These are phyloP conservation scores for Nannizzia gypsea DNA, from an alignment of 2,329 filamentous ascomycete species.

Conservation along the genomic window DNA sequence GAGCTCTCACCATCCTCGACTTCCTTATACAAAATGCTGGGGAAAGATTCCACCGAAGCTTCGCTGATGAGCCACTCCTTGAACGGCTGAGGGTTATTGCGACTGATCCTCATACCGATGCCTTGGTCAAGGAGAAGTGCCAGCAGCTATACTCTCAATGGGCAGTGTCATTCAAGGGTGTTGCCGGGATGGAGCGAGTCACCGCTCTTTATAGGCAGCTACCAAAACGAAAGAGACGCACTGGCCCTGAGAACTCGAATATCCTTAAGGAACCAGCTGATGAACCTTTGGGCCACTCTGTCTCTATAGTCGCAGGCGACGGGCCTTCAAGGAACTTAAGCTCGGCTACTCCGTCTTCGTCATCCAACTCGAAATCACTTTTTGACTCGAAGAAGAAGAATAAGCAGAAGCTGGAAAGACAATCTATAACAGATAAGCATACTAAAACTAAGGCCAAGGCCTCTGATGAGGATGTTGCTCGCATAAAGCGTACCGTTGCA, in stretches of 20 bases:
- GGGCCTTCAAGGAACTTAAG: constrained; percentile 28
- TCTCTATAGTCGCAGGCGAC: constrained; percentile 29
- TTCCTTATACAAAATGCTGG: constrained; percentile 92
- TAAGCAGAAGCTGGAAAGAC: constrained; percentile 43
- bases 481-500: constrained; percentile 75
- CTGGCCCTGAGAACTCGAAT: constrained; percentile 66
- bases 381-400: constrained; percentile 36
- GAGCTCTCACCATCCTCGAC: constrained; percentile 79
- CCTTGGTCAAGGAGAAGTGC: constrained; percentile 78
- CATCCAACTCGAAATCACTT: constrained; percentile 30
- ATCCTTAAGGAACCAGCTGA: constrained; percentile 67
- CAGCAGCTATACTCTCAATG: constrained; percentile 76
- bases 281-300: constrained; percentile 27
- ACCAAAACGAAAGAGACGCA: constrained; percentile 56
- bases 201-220: constrained; percentile 64
- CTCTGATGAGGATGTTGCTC: constrained; percentile 47
- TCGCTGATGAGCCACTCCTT: constrained; percentile 81
- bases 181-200: constrained; percentile 66
- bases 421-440: constrained; percentile 48
- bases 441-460: constrained; percentile 78
- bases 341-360: constrained; percentile 15
- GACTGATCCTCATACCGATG: constrained; percentile 72
- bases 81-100: constrained; percentile 83
- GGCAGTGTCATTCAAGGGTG: constrained; percentile 69
- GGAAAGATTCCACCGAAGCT: constrained; percentile 69